Evolutionary conservation across 352 stramenopile genomes (phyloP).

Genomic region (Phytophthora boehmeriae): DNA sequence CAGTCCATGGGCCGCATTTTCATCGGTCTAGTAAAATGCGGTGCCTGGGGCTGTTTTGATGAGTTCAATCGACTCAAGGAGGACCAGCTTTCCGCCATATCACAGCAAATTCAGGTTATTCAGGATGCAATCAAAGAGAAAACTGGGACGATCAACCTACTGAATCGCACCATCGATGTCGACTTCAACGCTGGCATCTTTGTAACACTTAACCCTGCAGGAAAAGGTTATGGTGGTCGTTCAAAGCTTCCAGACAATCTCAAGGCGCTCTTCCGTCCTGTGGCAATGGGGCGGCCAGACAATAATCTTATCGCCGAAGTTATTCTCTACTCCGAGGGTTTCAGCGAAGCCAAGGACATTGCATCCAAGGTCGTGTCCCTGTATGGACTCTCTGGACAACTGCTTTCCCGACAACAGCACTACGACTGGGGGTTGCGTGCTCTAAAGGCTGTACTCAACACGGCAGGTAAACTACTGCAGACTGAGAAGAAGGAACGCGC

Average conservation of each 20-base stretch:
- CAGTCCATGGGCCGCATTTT: conserved; percentile 96
- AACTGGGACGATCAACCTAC: conserved; percentile 68
- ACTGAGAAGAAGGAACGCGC: conserved; percentile 72
- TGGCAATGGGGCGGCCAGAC: conserved; percentile 93
- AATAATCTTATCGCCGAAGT: conserved; percentile 96
- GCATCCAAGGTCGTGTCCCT: conserved; percentile 92
- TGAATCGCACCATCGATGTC: conserved; percentile 88
- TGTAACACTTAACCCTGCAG: conserved; percentile 94
- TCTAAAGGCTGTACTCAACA: conserved; percentile 95
- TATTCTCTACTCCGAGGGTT: conserved; percentile 92
- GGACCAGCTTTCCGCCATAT: conserved; percentile 94
- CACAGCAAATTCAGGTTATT: conserved; percentile 95
- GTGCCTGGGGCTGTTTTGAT: conserved; percentile 97
- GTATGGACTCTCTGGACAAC: conserved; percentile 88
- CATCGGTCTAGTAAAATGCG: conserved; percentile 94
- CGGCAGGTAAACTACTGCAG: conserved; percentile 91
- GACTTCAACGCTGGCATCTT: conserved; percentile 96
- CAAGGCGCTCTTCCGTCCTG: conserved; percentile 94
- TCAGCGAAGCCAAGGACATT: conserved; percentile 89
- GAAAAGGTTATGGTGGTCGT: conserved; percentile 93
- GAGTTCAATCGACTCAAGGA: conserved; percentile 97
- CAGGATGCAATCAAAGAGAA: conserved; percentile 93
- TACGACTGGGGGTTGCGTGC: conserved; percentile 95
- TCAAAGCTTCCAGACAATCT: conserved; percentile 95
- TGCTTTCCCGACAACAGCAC: conserved; percentile 91